A percentile compares a stretch with the other conserved stretches of the same genome.
phyloP scores from a whole-genome alignment of 164 flowering plant genomes.

The Cinnamomum chago region DNA sequence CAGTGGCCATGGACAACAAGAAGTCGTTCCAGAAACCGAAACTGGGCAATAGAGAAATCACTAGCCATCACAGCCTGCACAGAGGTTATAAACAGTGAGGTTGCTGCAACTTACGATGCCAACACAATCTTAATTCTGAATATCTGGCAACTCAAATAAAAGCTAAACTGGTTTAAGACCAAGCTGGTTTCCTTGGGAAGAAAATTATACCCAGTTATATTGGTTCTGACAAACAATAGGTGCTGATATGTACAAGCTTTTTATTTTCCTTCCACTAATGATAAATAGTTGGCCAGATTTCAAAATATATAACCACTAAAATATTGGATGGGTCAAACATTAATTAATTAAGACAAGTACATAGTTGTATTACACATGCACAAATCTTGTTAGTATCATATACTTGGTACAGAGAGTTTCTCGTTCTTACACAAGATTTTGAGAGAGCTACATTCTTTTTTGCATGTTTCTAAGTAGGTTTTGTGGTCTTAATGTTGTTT shows the following conservation, averaged over 20 bases:
- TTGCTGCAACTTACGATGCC: background rate
- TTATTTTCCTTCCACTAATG: background rate
- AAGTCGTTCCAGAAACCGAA: constrained; percentile 84
- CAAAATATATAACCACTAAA: background rate
- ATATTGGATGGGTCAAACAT: background rate
- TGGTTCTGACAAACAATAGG: background rate
- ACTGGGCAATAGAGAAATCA: constrained; percentile 90
- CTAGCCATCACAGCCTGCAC: constrained; percentile 98
- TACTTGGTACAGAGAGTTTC: too few relatives aligned
- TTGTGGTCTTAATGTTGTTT: background rate
- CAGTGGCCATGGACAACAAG: constrained; percentile 96
- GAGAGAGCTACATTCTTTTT: too few relatives aligned
- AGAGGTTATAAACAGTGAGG: constrained; percentile 20
- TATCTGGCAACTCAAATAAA: background rate
- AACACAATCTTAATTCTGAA: background rate
- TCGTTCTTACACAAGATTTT: too few relatives aligned
- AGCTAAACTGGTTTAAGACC: background rate
- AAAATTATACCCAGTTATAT: background rate
- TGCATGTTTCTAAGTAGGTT: too few relatives aligned
- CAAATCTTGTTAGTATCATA: too few relatives aligned
- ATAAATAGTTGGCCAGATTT: background rate
- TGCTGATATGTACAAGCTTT: background rate
- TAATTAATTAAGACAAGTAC: background rate
- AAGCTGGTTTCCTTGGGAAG: background rate
- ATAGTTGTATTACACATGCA: background rate